Conservation (phyloP, 352 stramenopile genomes). For the Phytopythium kandeliae region DNA sequence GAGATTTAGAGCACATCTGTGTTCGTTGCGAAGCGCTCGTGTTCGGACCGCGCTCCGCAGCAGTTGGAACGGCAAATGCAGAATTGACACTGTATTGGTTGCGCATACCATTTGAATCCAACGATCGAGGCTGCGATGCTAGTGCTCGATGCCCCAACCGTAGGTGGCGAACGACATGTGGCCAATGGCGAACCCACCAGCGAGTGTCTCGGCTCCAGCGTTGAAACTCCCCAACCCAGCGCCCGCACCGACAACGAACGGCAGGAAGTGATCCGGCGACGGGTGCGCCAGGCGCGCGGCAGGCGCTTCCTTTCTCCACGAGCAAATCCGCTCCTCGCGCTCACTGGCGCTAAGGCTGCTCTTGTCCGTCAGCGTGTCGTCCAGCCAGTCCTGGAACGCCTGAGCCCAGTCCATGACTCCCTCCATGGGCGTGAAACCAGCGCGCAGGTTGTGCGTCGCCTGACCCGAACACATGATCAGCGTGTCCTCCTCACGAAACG, state of each 20-base stretch:
- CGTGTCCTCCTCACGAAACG: conserved; percentile 58
- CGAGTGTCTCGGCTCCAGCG: conserved; percentile 22
- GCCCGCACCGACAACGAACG: conserved; percentile 46
- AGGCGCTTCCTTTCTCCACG: conserved; percentile 29
- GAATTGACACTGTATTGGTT: too few relatives aligned
- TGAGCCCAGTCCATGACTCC: conserved; percentile 14
- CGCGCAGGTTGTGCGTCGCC: conserved; percentile 35
- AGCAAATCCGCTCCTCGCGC: conserved; percentile 16
- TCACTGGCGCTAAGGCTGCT: conserved; percentile 18
- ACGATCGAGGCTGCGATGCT: neutral
- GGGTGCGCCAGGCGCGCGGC: conserved; percentile 30
- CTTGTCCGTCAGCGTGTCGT: conserved; percentile 19
- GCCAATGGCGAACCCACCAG: conserved; percentile 25
- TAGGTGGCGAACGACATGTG: conserved; percentile 39
- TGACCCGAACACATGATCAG: conserved; percentile 70
- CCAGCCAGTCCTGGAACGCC: conserved; percentile 31
- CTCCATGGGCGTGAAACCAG: conserved; percentile 4
- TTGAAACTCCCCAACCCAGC: conserved; percentile 39
- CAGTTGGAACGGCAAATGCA: too few relatives aligned
- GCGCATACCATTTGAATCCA: too few relatives aligned
- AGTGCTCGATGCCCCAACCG: conserved; percentile 29
- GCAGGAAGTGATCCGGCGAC: conserved; percentile 43
- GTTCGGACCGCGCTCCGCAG: too few relatives aligned
- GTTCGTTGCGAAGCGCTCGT: too few relatives aligned
- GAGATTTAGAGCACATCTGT: too few relatives aligned